Base-by-base conservation (phyloP, 139 green algal genomes). In the Chlamydomonas sphaeroides region DNA sequence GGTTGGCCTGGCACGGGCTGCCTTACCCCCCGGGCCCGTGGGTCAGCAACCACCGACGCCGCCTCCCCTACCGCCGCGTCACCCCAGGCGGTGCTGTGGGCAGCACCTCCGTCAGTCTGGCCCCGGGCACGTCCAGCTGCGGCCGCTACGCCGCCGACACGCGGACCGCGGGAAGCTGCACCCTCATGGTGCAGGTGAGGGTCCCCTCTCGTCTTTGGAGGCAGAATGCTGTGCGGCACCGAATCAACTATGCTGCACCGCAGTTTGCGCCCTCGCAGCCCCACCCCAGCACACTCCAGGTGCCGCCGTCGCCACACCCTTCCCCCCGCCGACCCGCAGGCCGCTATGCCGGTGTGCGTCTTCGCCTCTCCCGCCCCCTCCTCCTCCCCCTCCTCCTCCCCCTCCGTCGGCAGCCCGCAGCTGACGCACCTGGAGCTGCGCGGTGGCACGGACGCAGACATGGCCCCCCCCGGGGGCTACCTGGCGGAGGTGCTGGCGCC, bases 381-480 rank as follows among this genome's bases (percentile, higher is more conserved):
- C 53, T n/a, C 23, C 15, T 18, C 23, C 53, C 59, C 59, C 59
- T 36, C 7, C 59, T 5, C 7, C 21, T 18, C 53, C 53, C 53
- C n/a, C n/a, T n/a, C n/a, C n/a, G n/a, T n/a, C n/a, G n/a, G n/a
- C n/a, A n/a, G 28, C 15, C 21, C 53, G 53, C 53, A 5, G 15
- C 53, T 39, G n/a, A 36, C n/a, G n/a, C 59, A 35, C 14, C 67
- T 97, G 59, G 75, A 88, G 32, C 88, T 97, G 53, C 82, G 78
- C 0, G 94, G 94, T 3, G 95, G 95, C 56, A 98, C 95, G 2
- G 94, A 98, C 75, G 95, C 93, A 0, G 63, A 88, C 39, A 90
- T 95, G 78, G 95, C 95, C 1, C 95, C 95, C 0, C 93, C 95
- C 11, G 85, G 90, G 0, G 89, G 79, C 75, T 97, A 98, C 88